Evolutionary conservation across 495 filamentous ascomycete species (phyloP), one percentile per base, ranked within the genome.

Genomic region (Penicillium pulvis): DNA sequence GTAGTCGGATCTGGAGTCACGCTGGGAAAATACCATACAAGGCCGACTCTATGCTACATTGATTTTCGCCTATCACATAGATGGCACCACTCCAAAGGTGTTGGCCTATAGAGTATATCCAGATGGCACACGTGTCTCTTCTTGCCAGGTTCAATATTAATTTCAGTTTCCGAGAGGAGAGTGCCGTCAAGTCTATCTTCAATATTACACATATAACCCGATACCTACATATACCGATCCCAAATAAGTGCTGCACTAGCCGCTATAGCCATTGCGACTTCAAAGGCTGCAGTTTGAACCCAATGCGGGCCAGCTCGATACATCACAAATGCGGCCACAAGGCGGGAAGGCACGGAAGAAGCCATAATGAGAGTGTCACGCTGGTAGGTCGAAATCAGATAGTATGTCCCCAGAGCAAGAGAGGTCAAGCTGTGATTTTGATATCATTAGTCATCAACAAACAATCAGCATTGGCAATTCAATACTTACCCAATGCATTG

Each of bases 321-420:
- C 49, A 64, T 58, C 0, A 64, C 30, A 17, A 47, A 55, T 10
- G 62, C 58, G 39, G 58, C 62, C 28, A 61, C 39, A 1, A 64
- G 31, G 2, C 62, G 55, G 52, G 54, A 57, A 9, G 62, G 62
- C 12, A 64, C 19, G 0, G 62, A 61, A 31, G 62, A 49, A 23
- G 53, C 51, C 58, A 64, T 64, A 44, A 61, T 56, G 12, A 51
- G 35, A 17, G 39, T 48, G 39, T 64, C 46, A 12, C 51, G 50
- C 51, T 64, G 58, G 51, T 64, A 64, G 7, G 45, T 51, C 44
- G 62, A 57, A 55, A 64, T 60, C 1, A 60, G 55, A 33, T 57
- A 61, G 45, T 57, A 57, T 41, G 62, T 64, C 14, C 62, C 62
- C 43, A 60, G 51, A 33, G 54, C 53, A 36, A 64, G 44, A 31